Evolutionary conservation across 768 basidiomycete species (phyloP).

Genomic region (Infundibulicybe gibba): DNA sequence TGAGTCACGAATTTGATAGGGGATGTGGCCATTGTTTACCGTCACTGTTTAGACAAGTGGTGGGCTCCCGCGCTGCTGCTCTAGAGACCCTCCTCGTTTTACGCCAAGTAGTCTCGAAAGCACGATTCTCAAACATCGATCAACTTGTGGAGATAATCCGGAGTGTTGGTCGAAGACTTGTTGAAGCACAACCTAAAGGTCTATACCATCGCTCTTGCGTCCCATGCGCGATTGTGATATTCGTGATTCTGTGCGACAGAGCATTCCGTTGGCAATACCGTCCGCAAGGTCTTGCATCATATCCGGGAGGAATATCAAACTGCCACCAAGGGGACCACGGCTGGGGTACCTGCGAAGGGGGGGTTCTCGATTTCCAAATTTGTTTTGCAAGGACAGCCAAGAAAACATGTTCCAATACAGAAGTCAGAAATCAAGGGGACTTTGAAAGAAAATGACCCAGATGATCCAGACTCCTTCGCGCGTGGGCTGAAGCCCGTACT

Average conservation of each 20-base stretch:
- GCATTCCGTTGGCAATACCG: conserved; percentile 92
- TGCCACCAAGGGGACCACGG: conserved; percentile 49
- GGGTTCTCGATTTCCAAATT: conserved; percentile 79
- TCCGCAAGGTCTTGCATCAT: conserved; percentile 88
- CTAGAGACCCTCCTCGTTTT: conserved; percentile 87
- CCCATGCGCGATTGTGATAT: background rate
- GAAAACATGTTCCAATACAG: conserved; percentile 38
- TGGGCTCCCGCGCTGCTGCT: conserved; percentile 87
- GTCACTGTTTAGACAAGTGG: conserved; percentile 62
- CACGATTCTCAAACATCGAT: conserved; percentile 82
- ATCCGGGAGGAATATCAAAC: conserved; percentile 94
- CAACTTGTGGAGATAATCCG: conserved; percentile 81
- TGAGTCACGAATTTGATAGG: conserved; percentile 29
- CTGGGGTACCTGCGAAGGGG: conserved; percentile 28
- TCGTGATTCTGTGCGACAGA: conserved; percentile 44
- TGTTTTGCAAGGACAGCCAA: conserved; percentile 75
- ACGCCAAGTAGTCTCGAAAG: conserved; percentile 85
- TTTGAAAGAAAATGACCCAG: conserved; percentile 64
- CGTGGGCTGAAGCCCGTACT: conserved; percentile 84
- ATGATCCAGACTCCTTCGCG: conserved; percentile 79
- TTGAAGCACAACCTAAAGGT: conserved; percentile 97
- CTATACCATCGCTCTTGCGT: conserved; percentile 5
- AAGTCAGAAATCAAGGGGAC: conserved; percentile 53
- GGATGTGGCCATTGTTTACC: background rate
- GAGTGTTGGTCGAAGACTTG: conserved; percentile 71